Evolutionary conservation across 164 flowering plant species (phyloP).

Genomic region (Houttuynia cordata): DNA sequence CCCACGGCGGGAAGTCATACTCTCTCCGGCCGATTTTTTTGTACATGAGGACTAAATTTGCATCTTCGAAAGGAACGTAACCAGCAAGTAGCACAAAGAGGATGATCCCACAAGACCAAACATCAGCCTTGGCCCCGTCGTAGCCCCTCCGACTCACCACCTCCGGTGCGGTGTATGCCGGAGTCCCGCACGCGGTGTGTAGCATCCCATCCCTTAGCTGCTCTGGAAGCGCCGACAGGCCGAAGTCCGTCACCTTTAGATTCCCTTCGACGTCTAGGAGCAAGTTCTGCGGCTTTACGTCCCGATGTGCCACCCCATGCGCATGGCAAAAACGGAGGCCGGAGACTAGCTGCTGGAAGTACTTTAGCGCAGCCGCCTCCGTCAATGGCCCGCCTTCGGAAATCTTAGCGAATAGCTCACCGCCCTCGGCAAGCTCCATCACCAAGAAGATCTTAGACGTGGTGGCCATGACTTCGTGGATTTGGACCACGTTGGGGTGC

Average conservation of each 20-base stretch:
- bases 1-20: slow-evolving; percentile 56
- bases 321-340: slow-evolving; percentile 60
- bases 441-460: slow-evolving; percentile 58
- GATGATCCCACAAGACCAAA: slow-evolving; percentile 55
- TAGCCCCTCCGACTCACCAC: slow-evolving; percentile 53
- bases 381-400: slow-evolving; percentile 44
- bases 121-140: slow-evolving; percentile 49
- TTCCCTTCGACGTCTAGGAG: slow-evolving; percentile 53
- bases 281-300: slow-evolving; percentile 61
- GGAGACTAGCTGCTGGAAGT: slow-evolving; percentile 57
- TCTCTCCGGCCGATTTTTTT: slow-evolving; percentile 43
- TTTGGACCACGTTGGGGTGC: slow-evolving; percentile 50
- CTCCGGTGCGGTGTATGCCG: slow-evolving; percentile 72
- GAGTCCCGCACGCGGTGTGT: slow-evolving; percentile 69
- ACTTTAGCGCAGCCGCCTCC: slow-evolving; percentile 37
- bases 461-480: slow-evolving; percentile 63
- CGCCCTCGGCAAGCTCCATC: slow-evolving; percentile 60
- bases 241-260: slow-evolving; percentile 59
- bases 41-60: slow-evolving; percentile 56
- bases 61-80: slow-evolving; percentile 56
- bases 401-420: slow-evolving; percentile 9
- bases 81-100: slow-evolving; percentile 50
- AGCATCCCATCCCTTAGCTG: slow-evolving; percentile 46
- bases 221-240: slow-evolving; percentile 46
- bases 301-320: slow-evolving; percentile 59